phyloP scores from a whole-genome alignment of 306 rosid species.

The Medicago lupulina region DNA sequence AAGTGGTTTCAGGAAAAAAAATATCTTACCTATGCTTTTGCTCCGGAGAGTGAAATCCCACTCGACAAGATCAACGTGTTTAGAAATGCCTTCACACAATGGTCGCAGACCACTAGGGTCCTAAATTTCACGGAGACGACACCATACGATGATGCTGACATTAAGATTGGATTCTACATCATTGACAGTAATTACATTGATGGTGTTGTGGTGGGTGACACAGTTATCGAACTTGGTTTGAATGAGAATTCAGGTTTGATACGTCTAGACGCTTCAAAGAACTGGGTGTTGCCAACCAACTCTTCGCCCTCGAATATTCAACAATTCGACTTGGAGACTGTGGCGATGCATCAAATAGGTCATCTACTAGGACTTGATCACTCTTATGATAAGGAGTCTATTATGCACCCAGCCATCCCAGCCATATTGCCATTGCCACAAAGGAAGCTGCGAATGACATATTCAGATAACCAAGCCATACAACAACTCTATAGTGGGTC shows the following conservation, averaged over 20 bases:
- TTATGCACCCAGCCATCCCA: slow-evolving; percentile 17
- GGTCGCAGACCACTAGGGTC: not conserved
- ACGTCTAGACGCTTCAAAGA: not conserved
- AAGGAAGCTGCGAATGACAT: not conserved
- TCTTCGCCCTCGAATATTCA: no score
- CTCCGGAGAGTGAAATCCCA: not conserved
- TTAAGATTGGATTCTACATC: slow-evolving; percentile 23
- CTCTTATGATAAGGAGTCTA: not conserved
- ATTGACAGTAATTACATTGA: no score
- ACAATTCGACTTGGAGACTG: not conserved
- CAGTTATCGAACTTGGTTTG: not conserved
- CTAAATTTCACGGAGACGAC: not conserved
- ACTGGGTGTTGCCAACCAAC: not conserved
- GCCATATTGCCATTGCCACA: not conserved
- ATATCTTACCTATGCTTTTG: not conserved
- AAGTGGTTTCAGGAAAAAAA: not conserved
- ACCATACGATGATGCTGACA: not conserved
- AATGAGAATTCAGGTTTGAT: not conserved
- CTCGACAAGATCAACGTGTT: not conserved
- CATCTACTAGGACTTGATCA: slow-evolving; percentile 13
- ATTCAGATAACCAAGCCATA: not conserved
- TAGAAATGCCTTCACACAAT: not conserved
- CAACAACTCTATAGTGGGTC: not conserved
- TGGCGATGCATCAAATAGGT: not conserved
- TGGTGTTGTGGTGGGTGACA: not conserved